A percentile compares a stretch with the other conserved stretches of the same genome.
Evolutionary conservation across 306 rosid species (phyloP).

Genomic region (Neltuma alba): DNA sequence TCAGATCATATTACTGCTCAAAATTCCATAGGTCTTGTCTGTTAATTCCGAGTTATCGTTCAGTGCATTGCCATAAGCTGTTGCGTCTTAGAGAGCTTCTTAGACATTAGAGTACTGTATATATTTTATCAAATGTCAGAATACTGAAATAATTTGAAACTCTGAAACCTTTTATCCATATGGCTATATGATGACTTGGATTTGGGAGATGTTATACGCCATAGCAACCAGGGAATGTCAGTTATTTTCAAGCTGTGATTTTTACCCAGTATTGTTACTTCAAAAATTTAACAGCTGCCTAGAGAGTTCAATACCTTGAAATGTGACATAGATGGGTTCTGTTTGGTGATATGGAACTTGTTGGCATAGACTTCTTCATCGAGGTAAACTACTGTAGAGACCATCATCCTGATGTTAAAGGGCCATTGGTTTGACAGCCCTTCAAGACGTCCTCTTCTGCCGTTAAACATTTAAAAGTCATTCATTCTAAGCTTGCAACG

Average conservation of each 20-base stretch:
- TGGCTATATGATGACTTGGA: constrained; percentile 34
- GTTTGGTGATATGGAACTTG: not conserved
- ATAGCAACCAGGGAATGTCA: constrained; percentile 26
- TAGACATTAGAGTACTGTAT: constrained; percentile 19
- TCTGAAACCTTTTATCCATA: not conserved
- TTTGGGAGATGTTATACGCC: constrained; percentile 29
- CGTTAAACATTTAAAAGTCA: constrained; percentile 12
- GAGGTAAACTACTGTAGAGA: constrained; percentile 22
- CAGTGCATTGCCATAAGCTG: constrained; percentile 14
- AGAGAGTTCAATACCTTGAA: constrained; percentile 31
- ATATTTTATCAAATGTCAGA: constrained; percentile 13
- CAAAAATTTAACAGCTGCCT: constrained; percentile 19
- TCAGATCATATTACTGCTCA: constrained; percentile 29
- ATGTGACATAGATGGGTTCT: constrained; percentile 14
- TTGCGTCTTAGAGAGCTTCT: constrained; percentile 27
- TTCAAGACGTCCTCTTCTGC: not conserved
- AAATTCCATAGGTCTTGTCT: constrained; percentile 16
- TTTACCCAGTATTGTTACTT: constrained; percentile 28
- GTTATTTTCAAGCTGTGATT: constrained; percentile 21
- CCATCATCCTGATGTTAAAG: constrained; percentile 21
- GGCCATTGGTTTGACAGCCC: not conserved
- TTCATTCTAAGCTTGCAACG: not conserved
- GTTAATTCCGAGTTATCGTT: constrained; percentile 17
- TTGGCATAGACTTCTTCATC: constrained; percentile 15
- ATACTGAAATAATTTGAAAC: constrained; percentile 21